Evolutionary conservation across 441 rosid species (phyloP), one percentile per base, ranked within the genome.

Genomic region (Adansonia grandidieri): DNA sequence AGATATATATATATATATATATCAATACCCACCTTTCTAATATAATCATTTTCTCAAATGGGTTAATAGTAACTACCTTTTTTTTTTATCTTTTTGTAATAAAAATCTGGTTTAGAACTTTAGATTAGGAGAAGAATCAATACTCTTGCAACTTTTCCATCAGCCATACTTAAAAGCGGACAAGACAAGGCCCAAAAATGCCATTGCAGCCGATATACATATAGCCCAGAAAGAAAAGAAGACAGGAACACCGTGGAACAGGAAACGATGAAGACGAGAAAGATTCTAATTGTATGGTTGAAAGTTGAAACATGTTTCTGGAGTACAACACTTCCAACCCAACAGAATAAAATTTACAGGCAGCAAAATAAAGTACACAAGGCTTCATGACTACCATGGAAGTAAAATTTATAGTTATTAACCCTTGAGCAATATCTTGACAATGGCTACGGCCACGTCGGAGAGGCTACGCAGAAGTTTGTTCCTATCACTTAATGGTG

Each of bases 391-490:
- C 28, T 2, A 42, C 19, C 19, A 64, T 19, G 8, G 20, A 47
- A 68, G 32, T 0, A 68, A 45, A 45, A 48, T 10, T 70, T 14
- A 67, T 19, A 32, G 14, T 3, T n/a, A 9, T 79, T 62, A 84
- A 76, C 84, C 83, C 20, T 82, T 86, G 69, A 70, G 77, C 71
- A 90, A 19, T 57, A 84, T 15, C 78, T 85, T 88, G 54, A 94
- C 83, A 70, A 94, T 88, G 48, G 93, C 93, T 3, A 87, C 85
- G 0, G 94, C 91, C 58, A 94, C 92, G 68, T 86, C 91, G 67
- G 90, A 89, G 1, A 92, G 91, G 81, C 89, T 83, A 40, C 77
- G 81, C 11, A 90, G 63, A 20, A 87, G 84, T 72, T 87, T 84
- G 80, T 92, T 91, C 83, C 90, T 87, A 0, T 84, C 82, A 1